A percentile compares a stretch with the other conserved stretches of the same genome.
phyloP scores from a whole-genome alignment of 106 monocot species.

The Iris macrosiphon region DNA sequence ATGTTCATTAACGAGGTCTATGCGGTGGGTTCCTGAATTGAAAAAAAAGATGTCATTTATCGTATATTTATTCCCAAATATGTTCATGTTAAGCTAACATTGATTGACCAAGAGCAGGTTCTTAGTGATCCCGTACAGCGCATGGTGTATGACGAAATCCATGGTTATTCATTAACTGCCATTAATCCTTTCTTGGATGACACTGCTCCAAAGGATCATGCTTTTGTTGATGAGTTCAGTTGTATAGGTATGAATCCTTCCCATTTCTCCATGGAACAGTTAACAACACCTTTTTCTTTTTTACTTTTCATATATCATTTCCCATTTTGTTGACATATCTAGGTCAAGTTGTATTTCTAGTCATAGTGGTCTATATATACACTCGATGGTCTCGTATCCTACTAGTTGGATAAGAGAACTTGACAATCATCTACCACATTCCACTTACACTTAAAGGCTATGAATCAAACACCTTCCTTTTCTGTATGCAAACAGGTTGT shows the following conservation, averaged over 20 bases:
- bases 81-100: constrained; percentile 14
- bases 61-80: neutral
- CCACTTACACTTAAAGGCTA: too few species aligned
- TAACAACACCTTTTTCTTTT: too few species aligned
- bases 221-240: constrained; percentile 92
- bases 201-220: constrained; percentile 55
- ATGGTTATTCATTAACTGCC: constrained; percentile 72
- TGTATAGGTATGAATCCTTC: constrained; percentile 72
- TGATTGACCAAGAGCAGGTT: constrained; percentile 54
- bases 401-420: too few species aligned
- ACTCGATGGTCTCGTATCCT: too few species aligned
- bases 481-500: constrained; percentile 49
- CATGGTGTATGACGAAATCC: constrained; percentile 83
- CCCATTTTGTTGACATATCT: too few species aligned
- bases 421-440: too few species aligned
- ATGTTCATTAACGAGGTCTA: constrained; percentile 94
- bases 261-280: too few species aligned
- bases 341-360: too few species aligned
- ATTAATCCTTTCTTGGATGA: constrained; percentile 83
- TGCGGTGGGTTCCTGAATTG: constrained; percentile 26
- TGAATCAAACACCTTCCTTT: too few species aligned
- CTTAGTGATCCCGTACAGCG: constrained; percentile 85
- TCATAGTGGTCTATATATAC: too few species aligned
- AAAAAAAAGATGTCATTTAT: neutral
- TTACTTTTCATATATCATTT: too few species aligned